Percentiles rank a stretch among this genome's conserved stretches.
These are phyloP conservation scores for Monilinia laxa DNA, from an alignment of 2,329 filamentous ascomycete species.

Conservation along the genomic window DNA sequence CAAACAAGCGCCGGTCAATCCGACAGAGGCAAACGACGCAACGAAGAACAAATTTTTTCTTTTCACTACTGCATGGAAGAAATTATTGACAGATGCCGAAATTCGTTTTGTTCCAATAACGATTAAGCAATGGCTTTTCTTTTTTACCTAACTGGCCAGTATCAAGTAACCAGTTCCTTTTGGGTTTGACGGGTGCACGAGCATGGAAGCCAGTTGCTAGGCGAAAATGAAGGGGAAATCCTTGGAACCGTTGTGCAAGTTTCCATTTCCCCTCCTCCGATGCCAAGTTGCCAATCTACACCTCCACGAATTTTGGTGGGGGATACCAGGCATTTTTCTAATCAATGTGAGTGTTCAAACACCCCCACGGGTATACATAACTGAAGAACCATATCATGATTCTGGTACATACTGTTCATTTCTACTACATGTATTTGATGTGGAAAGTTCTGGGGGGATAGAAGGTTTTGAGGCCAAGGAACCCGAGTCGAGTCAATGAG, in stretches of 20 bases:
- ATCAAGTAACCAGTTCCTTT: background rate
- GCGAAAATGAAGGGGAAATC: slow-evolving; percentile 20
- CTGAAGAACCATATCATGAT: background rate
- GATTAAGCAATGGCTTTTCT: background rate
- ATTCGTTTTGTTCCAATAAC: background rate
- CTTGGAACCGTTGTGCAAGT: slow-evolving; percentile 1
- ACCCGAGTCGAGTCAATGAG: slow-evolving; percentile 6
- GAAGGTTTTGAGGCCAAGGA: background rate
- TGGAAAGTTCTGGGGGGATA: background rate
- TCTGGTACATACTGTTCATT: background rate
- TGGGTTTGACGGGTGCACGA: slow-evolving; percentile 14
- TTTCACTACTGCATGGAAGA: slow-evolving; percentile 15
- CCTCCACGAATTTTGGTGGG: background rate
- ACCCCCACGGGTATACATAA: background rate
- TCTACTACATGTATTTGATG: background rate
- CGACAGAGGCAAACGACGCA: background rate
- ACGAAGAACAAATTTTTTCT: slow-evolving; percentile 4
- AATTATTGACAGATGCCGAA: background rate
- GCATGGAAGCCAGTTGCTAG: background rate
- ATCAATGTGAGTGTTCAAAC: background rate
- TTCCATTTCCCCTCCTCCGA: background rate
- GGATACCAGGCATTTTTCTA: background rate
- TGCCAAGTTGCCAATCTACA: background rate
- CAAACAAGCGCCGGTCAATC: slow-evolving; percentile 5
- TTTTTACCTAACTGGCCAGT: background rate